Conservation (phyloP, 164 flowering plant species). For the Macadamia tetraphylla region DNA sequence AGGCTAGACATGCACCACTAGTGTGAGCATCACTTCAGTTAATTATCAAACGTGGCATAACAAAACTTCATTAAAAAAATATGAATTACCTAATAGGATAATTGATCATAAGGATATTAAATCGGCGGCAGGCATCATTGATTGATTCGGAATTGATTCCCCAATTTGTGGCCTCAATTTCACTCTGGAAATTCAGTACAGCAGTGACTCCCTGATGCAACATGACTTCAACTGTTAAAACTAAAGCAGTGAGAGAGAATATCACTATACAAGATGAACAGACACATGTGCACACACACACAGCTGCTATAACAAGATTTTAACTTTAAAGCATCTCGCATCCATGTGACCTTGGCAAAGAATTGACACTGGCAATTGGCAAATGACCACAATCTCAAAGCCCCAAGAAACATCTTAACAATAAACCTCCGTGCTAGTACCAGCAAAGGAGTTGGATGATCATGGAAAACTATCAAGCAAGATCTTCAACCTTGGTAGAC, state of each 20-base stretch:
- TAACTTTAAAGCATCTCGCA: too few species aligned
- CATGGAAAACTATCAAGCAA: too few species aligned
- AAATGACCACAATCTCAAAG: too few species aligned
- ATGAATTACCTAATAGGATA: constrained; percentile 66
- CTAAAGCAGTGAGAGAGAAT: not conserved
- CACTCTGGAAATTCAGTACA: constrained; percentile 79
- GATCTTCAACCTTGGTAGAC: too few species aligned
- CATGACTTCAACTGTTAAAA: constrained; percentile 7
- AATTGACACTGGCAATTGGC: too few species aligned
- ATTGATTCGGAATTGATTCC: constrained; percentile 61
- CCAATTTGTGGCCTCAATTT: constrained; percentile 82
- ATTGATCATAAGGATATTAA: constrained; percentile 71
- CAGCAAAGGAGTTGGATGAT: too few species aligned
- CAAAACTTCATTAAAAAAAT: not conserved
- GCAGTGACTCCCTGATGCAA: constrained; percentile 76
- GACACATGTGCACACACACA: not conserved
- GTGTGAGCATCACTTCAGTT: not conserved
- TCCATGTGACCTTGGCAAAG: too few species aligned
- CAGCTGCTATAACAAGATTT: too few species aligned
- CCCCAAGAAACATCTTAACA: too few species aligned
- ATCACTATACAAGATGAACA: not conserved
- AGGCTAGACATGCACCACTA: not conserved
- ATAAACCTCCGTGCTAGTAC: too few species aligned
- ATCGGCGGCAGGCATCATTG: constrained; percentile 63
- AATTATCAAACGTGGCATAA: not conserved